Evolutionary conservation across 2,329 filamentous ascomycete genomes (phyloP).

Genomic region (Aspergillus chevalieri): DNA sequence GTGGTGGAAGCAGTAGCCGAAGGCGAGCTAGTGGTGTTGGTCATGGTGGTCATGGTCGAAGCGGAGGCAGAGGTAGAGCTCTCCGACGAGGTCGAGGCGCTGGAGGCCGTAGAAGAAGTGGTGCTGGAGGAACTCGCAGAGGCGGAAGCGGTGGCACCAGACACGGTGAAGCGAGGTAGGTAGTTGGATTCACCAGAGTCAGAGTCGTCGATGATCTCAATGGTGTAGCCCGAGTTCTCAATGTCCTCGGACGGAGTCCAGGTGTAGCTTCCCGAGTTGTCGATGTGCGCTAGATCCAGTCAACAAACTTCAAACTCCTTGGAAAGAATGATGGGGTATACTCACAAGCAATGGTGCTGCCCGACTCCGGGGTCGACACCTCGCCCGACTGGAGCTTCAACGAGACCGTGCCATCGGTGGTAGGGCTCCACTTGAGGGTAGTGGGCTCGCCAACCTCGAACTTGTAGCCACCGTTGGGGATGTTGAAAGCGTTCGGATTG

Average conservation of each 20-base stretch:
- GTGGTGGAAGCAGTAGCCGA: constrained; percentile 15
- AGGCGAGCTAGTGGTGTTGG: constrained; percentile 18
- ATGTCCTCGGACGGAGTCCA: constrained; percentile 41
- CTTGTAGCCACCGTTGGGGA: constrained; percentile 36
- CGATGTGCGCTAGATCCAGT: constrained; percentile 36
- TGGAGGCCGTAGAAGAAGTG: constrained; percentile 14
- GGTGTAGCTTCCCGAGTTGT: constrained; percentile 46
- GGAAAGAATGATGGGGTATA: constrained; percentile 4
- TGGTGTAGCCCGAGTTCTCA: constrained; percentile 45
- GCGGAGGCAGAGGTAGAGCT: constrained; percentile 8
- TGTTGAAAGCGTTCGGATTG: constrained; percentile 44
- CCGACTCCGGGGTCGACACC: constrained; percentile 35
- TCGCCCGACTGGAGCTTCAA: constrained; percentile 46
- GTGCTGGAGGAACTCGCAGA: constrained; percentile 20
- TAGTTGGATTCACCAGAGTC: constrained; percentile 45
- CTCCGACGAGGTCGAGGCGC: constrained; percentile 20
- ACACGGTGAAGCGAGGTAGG: constrained; percentile 47
- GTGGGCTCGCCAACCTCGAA: constrained; percentile 44
- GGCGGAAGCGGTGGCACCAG: constrained; percentile 35
- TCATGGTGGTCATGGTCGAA: constrained; percentile 12
- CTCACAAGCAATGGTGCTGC: constrained; percentile 41
- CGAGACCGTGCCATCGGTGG: constrained; percentile 46
- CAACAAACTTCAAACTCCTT: neutral
- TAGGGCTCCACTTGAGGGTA: constrained; percentile 46
- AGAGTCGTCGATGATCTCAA: constrained; percentile 48